Evolutionary conservation across 495 filamentous ascomycete species (phyloP).

Genomic region (Trypethelium eluteriae): DNA sequence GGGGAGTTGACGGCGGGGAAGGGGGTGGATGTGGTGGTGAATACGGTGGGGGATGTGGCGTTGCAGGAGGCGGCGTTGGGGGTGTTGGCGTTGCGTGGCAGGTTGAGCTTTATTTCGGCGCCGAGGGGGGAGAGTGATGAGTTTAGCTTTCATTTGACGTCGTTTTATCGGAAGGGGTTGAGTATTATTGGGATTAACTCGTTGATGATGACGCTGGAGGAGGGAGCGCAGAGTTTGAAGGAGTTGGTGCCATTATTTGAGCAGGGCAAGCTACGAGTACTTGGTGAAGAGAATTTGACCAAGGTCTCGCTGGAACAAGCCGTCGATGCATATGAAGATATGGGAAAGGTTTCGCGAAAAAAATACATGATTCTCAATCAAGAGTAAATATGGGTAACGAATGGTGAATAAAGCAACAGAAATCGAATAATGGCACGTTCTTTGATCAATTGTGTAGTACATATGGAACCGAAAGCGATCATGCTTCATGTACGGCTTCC

Average conservation of each 20-base stretch:
- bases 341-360: slow-evolving; percentile 13
- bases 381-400: not conserved
- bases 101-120: slow-evolving; percentile 31
- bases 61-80: slow-evolving; percentile 27
- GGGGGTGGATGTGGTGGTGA: slow-evolving; percentile 35
- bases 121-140: slow-evolving; percentile 28
- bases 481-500: no score
- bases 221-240: slow-evolving; percentile 18
- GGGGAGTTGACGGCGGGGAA: slow-evolving; percentile 29
- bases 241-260: slow-evolving; percentile 26
- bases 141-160: slow-evolving; percentile 27
- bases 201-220: slow-evolving; percentile 22
- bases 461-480: no score
- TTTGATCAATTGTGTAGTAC: no score
- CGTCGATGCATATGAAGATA: slow-evolving; percentile 20
- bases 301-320: slow-evolving; percentile 27
- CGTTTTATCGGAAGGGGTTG: slow-evolving; percentile 33
- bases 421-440: not conserved
- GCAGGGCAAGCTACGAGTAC: slow-evolving; percentile 22
- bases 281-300: slow-evolving; percentile 25
- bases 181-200: slow-evolving; percentile 31
- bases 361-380: slow-evolving; percentile 5
- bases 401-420: not conserved
- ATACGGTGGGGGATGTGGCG: slow-evolving; percentile 32
- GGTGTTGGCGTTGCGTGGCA: slow-evolving; percentile 26